phyloP scores from a whole-genome alignment of 805 yeast species.

The Yarrowia sp. region DNA sequence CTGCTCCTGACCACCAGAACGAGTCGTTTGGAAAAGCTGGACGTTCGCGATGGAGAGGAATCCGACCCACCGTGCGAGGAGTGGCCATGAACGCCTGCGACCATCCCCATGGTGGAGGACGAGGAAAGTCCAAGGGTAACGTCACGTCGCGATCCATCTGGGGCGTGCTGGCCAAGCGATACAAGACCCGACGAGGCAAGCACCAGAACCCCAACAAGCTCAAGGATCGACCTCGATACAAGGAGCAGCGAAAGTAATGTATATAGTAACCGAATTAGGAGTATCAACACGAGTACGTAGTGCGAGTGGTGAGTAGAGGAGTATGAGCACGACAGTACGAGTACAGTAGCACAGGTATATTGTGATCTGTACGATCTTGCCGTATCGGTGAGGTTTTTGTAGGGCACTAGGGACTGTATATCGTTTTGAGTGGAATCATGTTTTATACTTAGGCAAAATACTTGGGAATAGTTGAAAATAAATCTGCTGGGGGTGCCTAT shows the following conservation, averaged over 20 bases:
- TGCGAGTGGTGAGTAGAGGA: too few species aligned
- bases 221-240: slow-evolving; percentile 87
- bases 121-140: slow-evolving; percentile 98
- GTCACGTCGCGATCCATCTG: slow-evolving; percentile 92
- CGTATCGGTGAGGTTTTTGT: too few species aligned
- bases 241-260: slow-evolving; percentile 35
- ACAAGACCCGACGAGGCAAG: slow-evolving; percentile 90
- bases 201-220: slow-evolving; percentile 79
- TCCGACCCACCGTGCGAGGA: slow-evolving; percentile 95
- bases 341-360: too few species aligned
- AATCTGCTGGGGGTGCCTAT: too few species aligned
- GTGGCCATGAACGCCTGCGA: slow-evolving; percentile 96
- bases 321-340: too few species aligned
- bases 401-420: too few species aligned
- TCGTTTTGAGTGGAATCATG: too few species aligned
- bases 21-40: slow-evolving; percentile 95
- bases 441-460: too few species aligned
- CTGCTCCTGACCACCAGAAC: slow-evolving; percentile 89
- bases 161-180: slow-evolving; percentile 89
- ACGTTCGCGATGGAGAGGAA: slow-evolving; percentile 84
- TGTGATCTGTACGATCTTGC: too few species aligned
- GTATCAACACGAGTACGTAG: too few species aligned
- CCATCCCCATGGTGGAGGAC: slow-evolving; percentile 99
- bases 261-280: slow-evolving; percentile 25
- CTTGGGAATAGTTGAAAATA: too few species aligned